Percentiles rank a stretch among this genome's conserved stretches.
Evolutionary conservation across 139 green algal species (phyloP).

Genomic region (Chlorella sp.): DNA sequence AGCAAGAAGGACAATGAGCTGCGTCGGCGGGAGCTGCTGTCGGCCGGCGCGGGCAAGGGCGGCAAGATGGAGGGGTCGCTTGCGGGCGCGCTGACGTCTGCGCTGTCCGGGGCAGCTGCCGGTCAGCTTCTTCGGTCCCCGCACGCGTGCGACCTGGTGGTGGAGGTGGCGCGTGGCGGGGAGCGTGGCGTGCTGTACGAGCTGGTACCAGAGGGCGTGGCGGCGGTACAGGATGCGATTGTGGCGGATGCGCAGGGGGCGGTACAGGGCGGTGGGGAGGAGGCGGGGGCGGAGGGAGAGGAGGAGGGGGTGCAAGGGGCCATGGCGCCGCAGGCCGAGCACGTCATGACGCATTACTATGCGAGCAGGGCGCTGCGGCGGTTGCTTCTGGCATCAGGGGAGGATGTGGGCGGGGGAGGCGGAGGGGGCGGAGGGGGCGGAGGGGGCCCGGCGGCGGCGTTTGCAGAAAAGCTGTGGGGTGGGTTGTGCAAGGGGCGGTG

Average conservation of each 20-base stretch:
- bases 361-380: slow-evolving; percentile 44
- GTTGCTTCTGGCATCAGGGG: slow-evolving; percentile 38
- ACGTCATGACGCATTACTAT: slow-evolving; percentile 52
- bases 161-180: slow-evolving; percentile 59
- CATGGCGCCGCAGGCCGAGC: slow-evolving; percentile 8
- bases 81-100: slow-evolving; percentile 28
- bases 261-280: slow-evolving; percentile 5
- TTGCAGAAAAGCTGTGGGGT: slow-evolving; percentile 44
- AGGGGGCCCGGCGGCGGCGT: background rate
- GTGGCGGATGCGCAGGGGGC: slow-evolving; percentile 18
- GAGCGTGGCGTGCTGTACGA: slow-evolving; percentile 38
- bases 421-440: too few species aligned
- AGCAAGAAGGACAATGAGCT: slow-evolving; percentile 69
- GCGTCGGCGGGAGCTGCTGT: slow-evolving; percentile 64
- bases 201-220: slow-evolving; percentile 30
- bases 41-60: slow-evolving; percentile 22
- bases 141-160: slow-evolving; percentile 46
- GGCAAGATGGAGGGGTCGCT: slow-evolving; percentile 39
- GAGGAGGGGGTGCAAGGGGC: background rate
- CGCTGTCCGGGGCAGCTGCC: slow-evolving; percentile 20
- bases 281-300: slow-evolving; percentile 2
- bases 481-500: slow-evolving; percentile 40
- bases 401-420: slow-evolving; percentile 12
- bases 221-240: slow-evolving; percentile 45
- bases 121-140: slow-evolving; percentile 39